Conservation (phyloP, 2,329 filamentous ascomycete genomes). For the Colletotrichum viniferum region DNA sequence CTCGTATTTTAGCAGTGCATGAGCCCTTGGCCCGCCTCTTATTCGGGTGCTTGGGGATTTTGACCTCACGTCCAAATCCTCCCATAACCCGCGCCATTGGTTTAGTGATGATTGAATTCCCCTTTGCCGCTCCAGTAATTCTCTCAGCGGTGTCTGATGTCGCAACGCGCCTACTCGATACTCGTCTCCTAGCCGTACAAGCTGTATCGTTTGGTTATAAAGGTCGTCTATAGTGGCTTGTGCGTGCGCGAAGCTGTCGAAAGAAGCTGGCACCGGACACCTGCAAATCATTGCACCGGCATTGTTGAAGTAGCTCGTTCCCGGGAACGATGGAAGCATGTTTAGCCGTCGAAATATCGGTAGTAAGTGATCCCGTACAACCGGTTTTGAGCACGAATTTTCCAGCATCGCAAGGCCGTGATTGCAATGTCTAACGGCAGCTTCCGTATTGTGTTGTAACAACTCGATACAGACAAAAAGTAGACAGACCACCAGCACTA, state of each 20-base stretch:
- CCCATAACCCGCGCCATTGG: not conserved
- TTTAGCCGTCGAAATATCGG: not conserved
- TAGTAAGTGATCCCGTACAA: not conserved
- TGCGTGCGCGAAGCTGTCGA: not conserved
- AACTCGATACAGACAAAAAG: slow-evolving; percentile 1
- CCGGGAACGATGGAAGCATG: not conserved
- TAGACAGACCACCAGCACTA: not conserved
- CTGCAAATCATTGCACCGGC: not conserved
- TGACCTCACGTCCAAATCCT: not conserved
- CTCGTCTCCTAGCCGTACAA: not conserved
- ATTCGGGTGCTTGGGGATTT: not conserved
- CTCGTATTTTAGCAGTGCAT: not conserved
- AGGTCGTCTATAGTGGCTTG: not conserved
- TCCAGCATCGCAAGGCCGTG: not conserved
- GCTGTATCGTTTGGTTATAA: not conserved
- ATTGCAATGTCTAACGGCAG: not conserved
- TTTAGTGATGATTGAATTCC: not conserved
- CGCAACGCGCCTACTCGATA: not conserved
- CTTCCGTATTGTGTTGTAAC: not conserved
- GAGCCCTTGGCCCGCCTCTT: not conserved
- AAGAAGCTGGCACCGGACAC: not conserved
- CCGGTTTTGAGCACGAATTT: not conserved
- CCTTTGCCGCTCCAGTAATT: not conserved
- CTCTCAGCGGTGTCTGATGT: not conserved
- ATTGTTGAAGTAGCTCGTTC: not conserved